Conservation (phyloP, 495 filamentous ascomycete species). For the Penicillium roqueforti region DNA sequence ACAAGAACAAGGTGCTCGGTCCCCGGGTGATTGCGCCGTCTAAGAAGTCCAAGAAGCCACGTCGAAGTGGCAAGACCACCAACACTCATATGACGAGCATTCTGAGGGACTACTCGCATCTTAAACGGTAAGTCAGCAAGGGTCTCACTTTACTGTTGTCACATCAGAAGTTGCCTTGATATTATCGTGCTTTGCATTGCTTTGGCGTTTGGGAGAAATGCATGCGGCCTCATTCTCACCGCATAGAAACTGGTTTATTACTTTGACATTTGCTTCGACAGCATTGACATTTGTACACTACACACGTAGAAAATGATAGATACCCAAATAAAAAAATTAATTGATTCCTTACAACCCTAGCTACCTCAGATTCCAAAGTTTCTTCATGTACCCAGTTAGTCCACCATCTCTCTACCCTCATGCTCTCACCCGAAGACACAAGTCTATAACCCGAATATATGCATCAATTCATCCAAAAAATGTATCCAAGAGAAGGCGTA, state of each 20-base stretch:
- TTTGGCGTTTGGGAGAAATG: constrained; percentile 17
- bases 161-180: neutral
- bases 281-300: constrained; percentile 17
- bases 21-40: constrained; percentile 51
- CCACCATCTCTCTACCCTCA: neutral
- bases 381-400: neutral
- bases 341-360: neutral
- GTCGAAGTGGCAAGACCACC: constrained; percentile 77
- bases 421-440: neutral
- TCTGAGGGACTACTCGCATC: constrained; percentile 75
- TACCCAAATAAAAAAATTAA: constrained; percentile 26
- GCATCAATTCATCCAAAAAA: constrained; percentile 22
- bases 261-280: neutral
- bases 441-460: constrained; percentile 11
- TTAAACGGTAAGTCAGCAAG: constrained; percentile 40
- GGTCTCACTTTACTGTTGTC: neutral
- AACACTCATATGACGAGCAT: constrained; percentile 91
- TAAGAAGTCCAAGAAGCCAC: constrained; percentile 59
- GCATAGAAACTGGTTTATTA: neutral
- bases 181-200: constrained; percentile 17
- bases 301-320: constrained; percentile 24
- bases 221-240: neutral
- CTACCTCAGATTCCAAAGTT: neutral
- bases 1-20: constrained; percentile 64
- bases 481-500: constrained; percentile 15